These are phyloP conservation scores for Emergomyces orientalis DNA, from an alignment of 2,329 filamentous ascomycete species.

Conservation along the genomic window DNA sequence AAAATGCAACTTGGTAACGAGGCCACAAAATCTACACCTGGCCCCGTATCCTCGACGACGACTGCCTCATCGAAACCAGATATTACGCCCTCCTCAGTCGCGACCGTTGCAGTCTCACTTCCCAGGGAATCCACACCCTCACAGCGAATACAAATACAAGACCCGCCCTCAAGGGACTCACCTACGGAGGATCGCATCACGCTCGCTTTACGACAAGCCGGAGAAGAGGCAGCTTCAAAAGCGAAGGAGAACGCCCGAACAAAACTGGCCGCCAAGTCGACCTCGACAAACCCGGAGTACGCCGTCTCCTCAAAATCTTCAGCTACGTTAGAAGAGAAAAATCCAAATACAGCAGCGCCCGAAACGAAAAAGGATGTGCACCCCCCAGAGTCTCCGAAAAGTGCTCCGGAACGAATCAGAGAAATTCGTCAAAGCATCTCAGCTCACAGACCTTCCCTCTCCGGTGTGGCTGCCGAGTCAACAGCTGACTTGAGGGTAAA, in stretches of 20 bases:
- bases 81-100: slow-evolving; percentile 18
- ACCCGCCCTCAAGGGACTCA: slow-evolving; percentile 26
- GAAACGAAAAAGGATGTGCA: not conserved
- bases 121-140: slow-evolving; percentile 25
- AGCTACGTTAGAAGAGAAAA: slow-evolving; percentile 6
- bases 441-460: slow-evolving; percentile 13
- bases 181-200: slow-evolving; percentile 31
- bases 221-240: slow-evolving; percentile 30
- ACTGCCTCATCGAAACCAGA: slow-evolving; percentile 20
- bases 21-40: slow-evolving; percentile 26
- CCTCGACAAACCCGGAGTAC: slow-evolving; percentile 12
- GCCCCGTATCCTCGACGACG: slow-evolving; percentile 19
- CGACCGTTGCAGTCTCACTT: slow-evolving; percentile 14
- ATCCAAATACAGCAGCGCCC: not conserved
- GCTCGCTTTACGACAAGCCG: slow-evolving; percentile 36
- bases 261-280: slow-evolving; percentile 13
- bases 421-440: not conserved
- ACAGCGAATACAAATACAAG: slow-evolving; percentile 33
- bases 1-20: slow-evolving; percentile 63
- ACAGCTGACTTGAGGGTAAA: slow-evolving; percentile 30
- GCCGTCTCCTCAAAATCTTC: slow-evolving; percentile 11
- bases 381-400: not conserved
- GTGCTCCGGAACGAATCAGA: not conserved
- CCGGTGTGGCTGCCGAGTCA: slow-evolving; percentile 30
- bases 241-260: slow-evolving; percentile 25